These are phyloP conservation scores for Diaporthe destruens DNA, from an alignment of 2,329 filamentous ascomycete genomes.

Conservation along the genomic window DNA sequence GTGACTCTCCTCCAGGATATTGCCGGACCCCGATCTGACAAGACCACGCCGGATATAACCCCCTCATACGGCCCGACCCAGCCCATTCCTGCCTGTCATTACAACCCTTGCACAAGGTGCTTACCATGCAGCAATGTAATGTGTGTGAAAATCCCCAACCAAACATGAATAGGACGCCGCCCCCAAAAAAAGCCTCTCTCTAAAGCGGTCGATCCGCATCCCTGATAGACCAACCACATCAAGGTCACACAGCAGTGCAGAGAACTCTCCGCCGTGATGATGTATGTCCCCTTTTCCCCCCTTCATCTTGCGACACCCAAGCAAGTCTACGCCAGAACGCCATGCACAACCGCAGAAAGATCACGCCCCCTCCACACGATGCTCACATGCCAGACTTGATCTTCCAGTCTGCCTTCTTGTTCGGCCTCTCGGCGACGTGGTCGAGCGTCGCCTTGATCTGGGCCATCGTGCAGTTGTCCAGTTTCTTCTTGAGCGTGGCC, in stretches of 20 bases:
- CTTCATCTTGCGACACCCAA: background rate
- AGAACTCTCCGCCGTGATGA: background rate
- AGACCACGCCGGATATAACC: background rate
- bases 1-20: background rate
- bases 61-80: background rate
- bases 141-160: background rate
- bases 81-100: background rate
- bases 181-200: background rate
- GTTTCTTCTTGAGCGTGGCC: slow-evolving; percentile 80
- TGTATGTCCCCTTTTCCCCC: background rate
- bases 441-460: slow-evolving; percentile 79
- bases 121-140: background rate
- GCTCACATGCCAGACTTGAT: slow-evolving; percentile 36
- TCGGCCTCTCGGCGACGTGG: slow-evolving; percentile 73
- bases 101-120: background rate
- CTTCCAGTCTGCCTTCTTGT: slow-evolving; percentile 59
- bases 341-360: slow-evolving; percentile 17
- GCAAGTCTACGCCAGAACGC: slow-evolving; percentile 28
- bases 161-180: slow-evolving; percentile 1
- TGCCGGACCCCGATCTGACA: background rate
- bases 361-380: background rate
- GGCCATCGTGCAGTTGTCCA: slow-evolving; percentile 77
- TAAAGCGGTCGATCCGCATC: background rate
- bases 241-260: background rate
- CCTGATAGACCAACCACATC: background rate